Base-by-base conservation (phyloP, 2,329 filamentous ascomycete genomes). In the Allantophomopsis cytisporea region DNA sequence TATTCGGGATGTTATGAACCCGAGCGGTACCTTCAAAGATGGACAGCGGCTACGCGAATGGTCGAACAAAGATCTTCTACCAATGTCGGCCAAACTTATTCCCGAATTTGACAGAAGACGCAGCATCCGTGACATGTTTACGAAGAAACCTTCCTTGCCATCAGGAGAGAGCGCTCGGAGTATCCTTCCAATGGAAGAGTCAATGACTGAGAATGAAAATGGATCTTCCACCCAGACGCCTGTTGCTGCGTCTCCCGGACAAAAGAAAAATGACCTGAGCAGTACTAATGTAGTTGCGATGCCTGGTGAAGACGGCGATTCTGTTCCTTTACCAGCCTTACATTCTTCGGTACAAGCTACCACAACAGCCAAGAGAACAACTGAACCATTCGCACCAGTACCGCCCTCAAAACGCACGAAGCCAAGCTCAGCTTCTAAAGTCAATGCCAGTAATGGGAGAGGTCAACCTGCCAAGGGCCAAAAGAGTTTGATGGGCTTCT, bases 41-140 rank as follows among this genome's bases (percentile, higher is more conserved):
- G 86, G 85, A 3, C 54, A 71, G 37, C 73, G 83, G 11, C 60
- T 76, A 43, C 66, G 73, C 41, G 74, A 83, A 13, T 88, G 83
- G 69, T 69, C 67, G 10, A 53, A 65, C 3, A 81, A 77, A 48
- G 74, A 84, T 48, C 60, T 83, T 0, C 69, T 89, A 10, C 72
- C 82, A 2, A 66, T 83, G 40, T 96, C 88, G 16, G 88, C 82
- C 1, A 86, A 77, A 54, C 68, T 93, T 8, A 81, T 95, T 41
- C 81, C 86, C 2, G 88, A 95, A 50, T 96, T 96, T 49, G 76
- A 88, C 53, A 79, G 80, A 43, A 76, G 91, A 15, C 74, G 76
- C 47, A 94, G 68, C 54, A 95, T 98, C 53, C 84, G 81, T 50
- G 87, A 94, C 53, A 96, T 98, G 91, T 95, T 96, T 55, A 67